phyloP scores from a whole-genome alignment of 768 basidiomycete genomes.

The Podaxis sp. region DNA sequence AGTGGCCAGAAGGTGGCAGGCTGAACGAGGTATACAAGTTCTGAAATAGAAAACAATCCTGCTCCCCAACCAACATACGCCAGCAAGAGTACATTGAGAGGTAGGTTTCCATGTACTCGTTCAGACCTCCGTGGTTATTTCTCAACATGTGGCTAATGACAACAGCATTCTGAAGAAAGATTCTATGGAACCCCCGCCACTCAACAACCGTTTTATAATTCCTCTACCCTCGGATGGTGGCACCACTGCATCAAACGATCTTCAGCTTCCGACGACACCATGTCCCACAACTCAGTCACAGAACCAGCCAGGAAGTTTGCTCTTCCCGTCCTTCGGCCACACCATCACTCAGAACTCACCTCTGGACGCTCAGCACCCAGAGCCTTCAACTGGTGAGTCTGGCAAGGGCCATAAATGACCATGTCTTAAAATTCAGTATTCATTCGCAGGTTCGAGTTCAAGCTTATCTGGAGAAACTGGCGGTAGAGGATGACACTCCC shows the following conservation, averaged over 20 bases:
- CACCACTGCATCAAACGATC: neutral
- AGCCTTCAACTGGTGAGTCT: neutral
- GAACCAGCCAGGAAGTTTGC: neutral
- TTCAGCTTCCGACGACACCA: neutral
- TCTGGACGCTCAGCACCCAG: neutral
- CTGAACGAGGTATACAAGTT: no score
- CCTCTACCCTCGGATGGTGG: neutral
- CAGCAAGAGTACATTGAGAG: no score
- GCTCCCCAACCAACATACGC: no score
- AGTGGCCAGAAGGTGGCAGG: no score
- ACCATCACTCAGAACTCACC: neutral
- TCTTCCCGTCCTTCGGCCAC: neutral
- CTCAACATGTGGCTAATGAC: neutral
- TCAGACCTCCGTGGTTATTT: neutral
- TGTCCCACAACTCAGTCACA: neutral
- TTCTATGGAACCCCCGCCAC: neutral
- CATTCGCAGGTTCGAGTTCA: neutral
- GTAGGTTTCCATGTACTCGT: neutral
- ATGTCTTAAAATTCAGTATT: neutral
- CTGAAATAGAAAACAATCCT: no score
- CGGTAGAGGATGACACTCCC: neutral
- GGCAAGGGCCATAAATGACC: no score
- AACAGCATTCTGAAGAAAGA: neutral
- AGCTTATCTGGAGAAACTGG: neutral
- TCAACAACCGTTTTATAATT: conserved; percentile 9